Percentiles rank a stretch among this genome's conserved stretches.
Conservation (phyloP, 2,329 filamentous ascomycete species). For the Aspergillus sclerotialis region DNA sequence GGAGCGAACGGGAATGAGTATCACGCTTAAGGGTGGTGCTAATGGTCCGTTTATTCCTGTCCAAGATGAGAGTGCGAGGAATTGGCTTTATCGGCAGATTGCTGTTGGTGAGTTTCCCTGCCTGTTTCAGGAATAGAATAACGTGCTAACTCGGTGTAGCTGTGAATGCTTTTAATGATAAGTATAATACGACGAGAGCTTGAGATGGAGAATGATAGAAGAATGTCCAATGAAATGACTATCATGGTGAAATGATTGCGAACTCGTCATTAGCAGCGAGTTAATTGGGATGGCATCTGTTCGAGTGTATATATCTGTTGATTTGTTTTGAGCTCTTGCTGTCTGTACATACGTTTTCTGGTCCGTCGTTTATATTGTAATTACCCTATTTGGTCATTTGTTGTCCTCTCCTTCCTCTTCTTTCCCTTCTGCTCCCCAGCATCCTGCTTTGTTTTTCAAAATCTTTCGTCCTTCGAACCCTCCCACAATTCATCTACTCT, state of each 20-base stretch:
- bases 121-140: no score
- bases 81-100: constrained; percentile 62
- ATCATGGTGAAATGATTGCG: background rate
- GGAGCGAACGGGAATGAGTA: constrained; percentile 86
- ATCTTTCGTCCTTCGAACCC: no score
- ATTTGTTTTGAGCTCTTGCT: background rate
- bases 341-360: background rate
- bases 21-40: constrained; percentile 79
- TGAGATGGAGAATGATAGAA: background rate
- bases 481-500: no score
- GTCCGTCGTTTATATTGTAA: background rate
- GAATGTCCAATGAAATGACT: background rate
- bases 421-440: no score
- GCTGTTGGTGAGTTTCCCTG: constrained; percentile 44
- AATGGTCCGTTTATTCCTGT: constrained; percentile 95
- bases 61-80: constrained; percentile 69
- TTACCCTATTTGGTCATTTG: no score
- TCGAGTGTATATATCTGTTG: no score
- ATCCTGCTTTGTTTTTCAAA: no score
- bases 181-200: constrained; percentile 42
- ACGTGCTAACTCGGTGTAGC: constrained; percentile 32
- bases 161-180: constrained; percentile 62
- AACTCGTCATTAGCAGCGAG: no score
- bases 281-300: no score
- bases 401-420: no score